Evolutionary conservation across 2,329 filamentous ascomycete species (phyloP).

Genomic region (Xylaria arbuscula): DNA sequence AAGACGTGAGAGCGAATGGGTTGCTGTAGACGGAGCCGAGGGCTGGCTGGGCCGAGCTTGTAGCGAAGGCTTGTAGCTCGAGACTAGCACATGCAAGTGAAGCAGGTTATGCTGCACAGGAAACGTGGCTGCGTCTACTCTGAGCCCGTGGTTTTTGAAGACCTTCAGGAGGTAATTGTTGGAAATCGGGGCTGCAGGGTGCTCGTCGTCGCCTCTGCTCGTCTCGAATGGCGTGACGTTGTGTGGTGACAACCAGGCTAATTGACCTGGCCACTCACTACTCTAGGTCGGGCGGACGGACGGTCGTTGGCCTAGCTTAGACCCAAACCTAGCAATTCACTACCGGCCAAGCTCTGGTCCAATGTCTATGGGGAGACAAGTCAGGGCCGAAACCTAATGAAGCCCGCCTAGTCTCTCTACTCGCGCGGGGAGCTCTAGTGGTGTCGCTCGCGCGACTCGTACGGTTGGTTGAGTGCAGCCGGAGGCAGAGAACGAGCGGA

Average conservation of each 20-base stretch:
- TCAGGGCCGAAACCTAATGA: slow-evolving; percentile 9
- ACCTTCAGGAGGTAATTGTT: not conserved
- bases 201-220: not conserved
- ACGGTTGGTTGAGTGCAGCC: slow-evolving; percentile 1
- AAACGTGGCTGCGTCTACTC: not conserved
- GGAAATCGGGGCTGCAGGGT: not conserved
- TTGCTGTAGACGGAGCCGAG: not conserved
- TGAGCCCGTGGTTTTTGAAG: not conserved
- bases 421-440: slow-evolving; percentile 23
- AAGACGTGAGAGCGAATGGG: not conserved
- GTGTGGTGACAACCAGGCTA: slow-evolving; percentile 1
- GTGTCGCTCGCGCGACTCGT: slow-evolving; percentile 27
- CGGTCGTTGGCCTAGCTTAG: slow-evolving; percentile 4
- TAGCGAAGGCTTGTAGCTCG: slow-evolving; percentile 12
- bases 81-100: slow-evolving; percentile 6
- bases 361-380: slow-evolving; percentile 8
- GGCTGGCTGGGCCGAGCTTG: slow-evolving; percentile 2
- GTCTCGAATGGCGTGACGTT: slow-evolving; percentile 4
- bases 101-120: slow-evolving; percentile 3
- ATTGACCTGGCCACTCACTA: not conserved
- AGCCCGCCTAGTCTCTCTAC: slow-evolving; percentile 13
- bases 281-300: not conserved
- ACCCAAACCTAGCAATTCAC: not conserved
- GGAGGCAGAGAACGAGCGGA: slow-evolving; percentile 9
- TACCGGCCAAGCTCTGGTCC: not conserved